Base-by-base conservation (phyloP, 1,139 yeast genomes). In the Suhomyces panamericanus region DNA sequence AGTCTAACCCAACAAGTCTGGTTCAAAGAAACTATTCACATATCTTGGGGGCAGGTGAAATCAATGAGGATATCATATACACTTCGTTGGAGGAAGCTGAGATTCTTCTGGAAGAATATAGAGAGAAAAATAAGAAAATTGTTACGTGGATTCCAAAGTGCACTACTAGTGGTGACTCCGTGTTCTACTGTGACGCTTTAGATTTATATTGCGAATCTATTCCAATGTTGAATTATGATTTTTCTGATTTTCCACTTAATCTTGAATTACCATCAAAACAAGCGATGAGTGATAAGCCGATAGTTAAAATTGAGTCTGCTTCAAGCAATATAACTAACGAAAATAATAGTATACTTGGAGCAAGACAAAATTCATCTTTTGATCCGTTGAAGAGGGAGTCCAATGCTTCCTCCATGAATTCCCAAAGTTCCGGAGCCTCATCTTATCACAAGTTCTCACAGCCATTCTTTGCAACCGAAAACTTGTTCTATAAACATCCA, bases 111-210 rank as follows among this genome's bases (percentile, higher is more conserved):
- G 62, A 62, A 12, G 64, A 62, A n/a, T 74, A 66, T 43, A 58
- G 63, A 22, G 49, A 56, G n/a, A 52, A 54, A 11, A 50, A 66
- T 42, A 65, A 66, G 24, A 59, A 54, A 48, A 59, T 61, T 12
- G 64, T 70, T 2, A 55, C 66, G 1, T 74, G 78, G 90, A 62
- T 82, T 0, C 85, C 89, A 0, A 73, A 77, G 42, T 66, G 76
- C n/a, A 76, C 85, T 2, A 66, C 71, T 9, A 75, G 71, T 42
- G 85, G 83, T n/a, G 77, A 77, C 43, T 63, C 83, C 22, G 64
- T 83, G 3, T 85, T 73, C 60, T 82, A 78, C 60, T 81, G 82
- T 53, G 77, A 80, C 37, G 80, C 81, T 35, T 63, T 85, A 41
- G 77, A 82, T 52, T 66, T 83, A 1, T 80, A 77, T 53, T 80